phyloP scores from a whole-genome alignment of 1,284 basidiomycete species.

The Testicularia cyperi region DNA sequence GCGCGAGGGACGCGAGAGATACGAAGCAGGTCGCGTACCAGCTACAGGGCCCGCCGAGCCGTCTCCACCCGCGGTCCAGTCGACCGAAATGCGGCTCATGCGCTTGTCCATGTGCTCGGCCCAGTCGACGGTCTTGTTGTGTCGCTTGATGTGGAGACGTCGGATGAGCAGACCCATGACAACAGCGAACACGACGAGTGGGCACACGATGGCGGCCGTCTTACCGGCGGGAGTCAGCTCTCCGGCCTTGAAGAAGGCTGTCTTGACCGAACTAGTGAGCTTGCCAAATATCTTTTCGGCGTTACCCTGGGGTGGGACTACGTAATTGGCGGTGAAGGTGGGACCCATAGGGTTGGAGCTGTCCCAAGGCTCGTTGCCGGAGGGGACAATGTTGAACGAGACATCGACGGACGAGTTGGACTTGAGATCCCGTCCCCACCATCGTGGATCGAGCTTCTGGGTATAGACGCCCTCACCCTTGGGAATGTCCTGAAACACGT shows the following conservation, averaged over 20 bases:
- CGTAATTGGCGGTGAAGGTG: slow-evolving; percentile 49
- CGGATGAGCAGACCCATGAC: slow-evolving; percentile 45
- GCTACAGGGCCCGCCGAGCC: slow-evolving; percentile 46
- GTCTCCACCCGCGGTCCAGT: slow-evolving; percentile 52
- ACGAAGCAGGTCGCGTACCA: slow-evolving; percentile 49
- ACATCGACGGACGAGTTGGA: slow-evolving; percentile 33
- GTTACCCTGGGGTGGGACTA: slow-evolving; percentile 37
- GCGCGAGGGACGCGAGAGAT: slow-evolving; percentile 36
- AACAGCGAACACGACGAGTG: slow-evolving; percentile 44
- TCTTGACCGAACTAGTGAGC: slow-evolving; percentile 39
- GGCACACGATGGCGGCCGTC: slow-evolving; percentile 55
- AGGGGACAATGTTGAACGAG: slow-evolving; percentile 56
- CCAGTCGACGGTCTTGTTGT: slow-evolving; percentile 58
- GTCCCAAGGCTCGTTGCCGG: slow-evolving; percentile 58
- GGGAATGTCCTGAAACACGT: slow-evolving; percentile 47
- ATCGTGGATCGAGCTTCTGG: slow-evolving; percentile 47
- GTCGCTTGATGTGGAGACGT: slow-evolving; percentile 55
- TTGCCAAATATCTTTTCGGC: slow-evolving; percentile 34
- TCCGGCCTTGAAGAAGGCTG: slow-evolving; percentile 46
- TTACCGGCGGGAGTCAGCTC: slow-evolving; percentile 47
- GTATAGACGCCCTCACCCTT: slow-evolving; percentile 27
- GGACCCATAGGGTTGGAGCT: slow-evolving; percentile 52
- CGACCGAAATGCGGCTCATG: slow-evolving; percentile 55
- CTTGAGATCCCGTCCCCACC: slow-evolving; percentile 49
- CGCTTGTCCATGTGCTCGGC: slow-evolving; percentile 58